Conservation (phyloP, 2,329 filamentous ascomycete genomes). For the Aspergillus sp. region DNA sequence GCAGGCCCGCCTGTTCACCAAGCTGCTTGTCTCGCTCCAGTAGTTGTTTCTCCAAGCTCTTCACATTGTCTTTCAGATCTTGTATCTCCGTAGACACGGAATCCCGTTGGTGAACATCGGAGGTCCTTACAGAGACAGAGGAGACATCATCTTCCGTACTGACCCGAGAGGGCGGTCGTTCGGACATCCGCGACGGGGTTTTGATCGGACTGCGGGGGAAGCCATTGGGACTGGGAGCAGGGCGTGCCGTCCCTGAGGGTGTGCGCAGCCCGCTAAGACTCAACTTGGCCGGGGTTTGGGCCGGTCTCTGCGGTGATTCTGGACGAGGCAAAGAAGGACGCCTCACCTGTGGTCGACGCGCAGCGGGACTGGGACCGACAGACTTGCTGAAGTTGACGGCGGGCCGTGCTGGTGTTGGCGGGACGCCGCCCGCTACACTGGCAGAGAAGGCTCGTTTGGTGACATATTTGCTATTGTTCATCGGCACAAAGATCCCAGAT, state of each 20-base stretch:
- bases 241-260: slow-evolving; percentile 43
- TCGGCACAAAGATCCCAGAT: slow-evolving; percentile 87
- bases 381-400: slow-evolving; percentile 83
- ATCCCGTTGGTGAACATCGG: slow-evolving; percentile 20
- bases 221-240: slow-evolving; percentile 29
- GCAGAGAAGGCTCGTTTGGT: slow-evolving; percentile 50
- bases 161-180: slow-evolving; percentile 33
- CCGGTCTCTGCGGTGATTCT: slow-evolving; percentile 62
- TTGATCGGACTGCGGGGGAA: slow-evolving; percentile 40
- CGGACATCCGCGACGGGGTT: slow-evolving; percentile 30
- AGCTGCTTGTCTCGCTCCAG: slow-evolving; percentile 80
- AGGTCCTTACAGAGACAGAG: slow-evolving; percentile 18
- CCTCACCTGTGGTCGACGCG: slow-evolving; percentile 57
- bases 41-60: slow-evolving; percentile 64
- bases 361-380: slow-evolving; percentile 64
- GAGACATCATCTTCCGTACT: slow-evolving; percentile 33
- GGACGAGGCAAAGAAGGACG: slow-evolving; percentile 78
- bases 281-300: slow-evolving; percentile 52
- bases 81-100: slow-evolving; percentile 23
- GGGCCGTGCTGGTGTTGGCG: slow-evolving; percentile 60
- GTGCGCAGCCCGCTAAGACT: slow-evolving; percentile 49
- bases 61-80: slow-evolving; percentile 62
- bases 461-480: slow-evolving; percentile 63
- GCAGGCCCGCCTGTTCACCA: slow-evolving; percentile 73
- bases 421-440: slow-evolving; percentile 46